Evolutionary conservation across 495 filamentous ascomycete genomes (phyloP), one percentile per base, ranked within the genome.

Genomic region (Aspergillus steynii): DNA sequence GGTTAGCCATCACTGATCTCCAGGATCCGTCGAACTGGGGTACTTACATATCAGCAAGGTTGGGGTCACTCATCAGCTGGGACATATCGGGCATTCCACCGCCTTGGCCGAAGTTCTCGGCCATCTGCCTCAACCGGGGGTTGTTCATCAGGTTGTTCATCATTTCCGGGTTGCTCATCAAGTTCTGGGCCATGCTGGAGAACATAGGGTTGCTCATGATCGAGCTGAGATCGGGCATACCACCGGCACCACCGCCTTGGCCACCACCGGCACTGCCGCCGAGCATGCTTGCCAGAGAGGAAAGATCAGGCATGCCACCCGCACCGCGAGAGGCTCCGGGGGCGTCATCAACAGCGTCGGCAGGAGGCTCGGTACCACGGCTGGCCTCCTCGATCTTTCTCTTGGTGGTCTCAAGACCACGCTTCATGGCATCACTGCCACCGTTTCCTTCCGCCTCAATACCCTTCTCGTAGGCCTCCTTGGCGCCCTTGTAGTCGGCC

Each of bases 191-290:
- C 91, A 97, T 96, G 78, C 80, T 88, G 48, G 92, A 80, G 73
- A 99, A 93, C 95, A 98, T 97, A 48, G 95, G 95, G 80, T 99
- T 98, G 76, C 76, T 91, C 95, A 99, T 97, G 69, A 99, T 85
- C 57, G 80, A 82, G 59, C 83, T 74, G 42, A 99, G 70, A 75
- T 97, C 94, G 4, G 93, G 93, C 89, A 94, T 91, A 42, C 92
- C 91, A 31, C 92, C 91, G 25, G 85, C 91, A 46, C 92, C 90
- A 20, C 86, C 85, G 14, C 80, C 85, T 4, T 82, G 85, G 15
- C 77, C 83, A 1, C 74, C 82, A 27, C 82, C 83, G 26, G 20
- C 20, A 20, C 81, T 84, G 25, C 77, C 85, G 28, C 85, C 84
- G 60, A 96, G 73, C 85, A 96, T 90, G 51, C 86, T 78, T 27